These are phyloP conservation scores for Forsythia viridissima DNA, from an alignment of 257 asterid species.

Conservation along the genomic window DNA sequence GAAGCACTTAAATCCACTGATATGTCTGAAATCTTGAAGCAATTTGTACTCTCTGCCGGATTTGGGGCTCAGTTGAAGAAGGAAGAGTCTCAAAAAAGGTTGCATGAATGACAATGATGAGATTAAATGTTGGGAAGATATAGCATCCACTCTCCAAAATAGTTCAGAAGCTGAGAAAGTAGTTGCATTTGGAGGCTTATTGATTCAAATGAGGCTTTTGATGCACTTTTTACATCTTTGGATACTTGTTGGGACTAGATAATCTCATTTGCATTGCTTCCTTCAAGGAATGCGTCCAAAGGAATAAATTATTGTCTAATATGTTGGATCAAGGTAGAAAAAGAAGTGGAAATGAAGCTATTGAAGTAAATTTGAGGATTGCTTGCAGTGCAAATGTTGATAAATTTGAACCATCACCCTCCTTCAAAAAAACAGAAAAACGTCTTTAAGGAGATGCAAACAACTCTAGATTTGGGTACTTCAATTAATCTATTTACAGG, in stretches of 20 bases:
- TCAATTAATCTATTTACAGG: conserved; percentile 49
- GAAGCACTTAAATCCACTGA: conserved; percentile 76
- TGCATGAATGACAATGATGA: conserved; percentile 62
- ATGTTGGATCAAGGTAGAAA: conserved; percentile 20
- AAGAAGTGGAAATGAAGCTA: conserved; percentile 38
- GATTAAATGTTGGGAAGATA: conserved; percentile 86
- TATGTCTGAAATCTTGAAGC: conserved; percentile 8
- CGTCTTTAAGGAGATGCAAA: conserved; percentile 56
- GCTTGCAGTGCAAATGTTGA: conserved; percentile 42
- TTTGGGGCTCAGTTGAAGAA: conserved; percentile 76
- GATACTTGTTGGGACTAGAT: too few species aligned
- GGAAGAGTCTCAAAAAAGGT: conserved; percentile 43
- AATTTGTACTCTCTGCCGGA: conserved; percentile 90
- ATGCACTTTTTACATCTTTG: too few species aligned
- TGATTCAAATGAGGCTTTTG: conserved; percentile 50
- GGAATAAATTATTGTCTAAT: background rate
- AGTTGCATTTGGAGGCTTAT: conserved; percentile 86
- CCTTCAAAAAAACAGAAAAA: too few species aligned
- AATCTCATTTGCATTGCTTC: too few species aligned
- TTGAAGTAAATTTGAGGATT: conserved; percentile 39
- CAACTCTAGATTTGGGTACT: conserved; percentile 71
- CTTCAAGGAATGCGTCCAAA: too few species aligned
- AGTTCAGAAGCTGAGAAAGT: conserved; percentile 93
- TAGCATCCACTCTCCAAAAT: conserved; percentile 75
- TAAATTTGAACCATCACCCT: background rate